phyloP scores from a whole-genome alignment of 164 flowering plant species.

The Macadamia tetraphylla region DNA sequence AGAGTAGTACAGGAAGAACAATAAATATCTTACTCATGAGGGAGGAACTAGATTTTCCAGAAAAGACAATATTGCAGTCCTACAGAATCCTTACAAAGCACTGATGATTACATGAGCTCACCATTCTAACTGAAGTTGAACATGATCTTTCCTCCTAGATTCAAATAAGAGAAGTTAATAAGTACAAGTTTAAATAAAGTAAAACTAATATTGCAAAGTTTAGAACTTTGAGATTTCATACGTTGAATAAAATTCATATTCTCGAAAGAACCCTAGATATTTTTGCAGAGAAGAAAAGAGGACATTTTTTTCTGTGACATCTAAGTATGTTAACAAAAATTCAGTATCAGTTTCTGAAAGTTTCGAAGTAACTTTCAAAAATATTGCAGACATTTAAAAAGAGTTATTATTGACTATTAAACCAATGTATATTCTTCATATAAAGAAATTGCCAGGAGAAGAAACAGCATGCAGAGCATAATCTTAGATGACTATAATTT shows the following conservation, averaged over 20 bases:
- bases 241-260: not conserved
- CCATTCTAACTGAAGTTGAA: conserved; percentile 83
- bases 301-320: no score
- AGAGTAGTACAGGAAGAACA: not conserved
- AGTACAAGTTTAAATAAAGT: not conserved
- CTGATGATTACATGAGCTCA: conserved; percentile 28
- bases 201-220: not conserved
- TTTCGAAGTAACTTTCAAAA: no score
- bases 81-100: not conserved
- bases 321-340: no score
- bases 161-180: conserved; percentile 13
- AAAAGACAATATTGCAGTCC: not conserved
- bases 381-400: no score
- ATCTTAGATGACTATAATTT: no score
- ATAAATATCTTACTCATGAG: not conserved
- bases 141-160: conserved; percentile 64
- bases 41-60: not conserved
- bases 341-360: no score
- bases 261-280: not conserved
- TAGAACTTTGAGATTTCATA: not conserved
- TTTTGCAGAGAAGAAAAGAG: not conserved
- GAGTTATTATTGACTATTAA: no score
- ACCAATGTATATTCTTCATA: no score
- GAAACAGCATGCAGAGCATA: no score
- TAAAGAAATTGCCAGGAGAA: no score